These are phyloP conservation scores for Trichosporon sp. DNA, from an alignment of 1,284 basidiomycete genomes.

Conservation along the genomic window DNA sequence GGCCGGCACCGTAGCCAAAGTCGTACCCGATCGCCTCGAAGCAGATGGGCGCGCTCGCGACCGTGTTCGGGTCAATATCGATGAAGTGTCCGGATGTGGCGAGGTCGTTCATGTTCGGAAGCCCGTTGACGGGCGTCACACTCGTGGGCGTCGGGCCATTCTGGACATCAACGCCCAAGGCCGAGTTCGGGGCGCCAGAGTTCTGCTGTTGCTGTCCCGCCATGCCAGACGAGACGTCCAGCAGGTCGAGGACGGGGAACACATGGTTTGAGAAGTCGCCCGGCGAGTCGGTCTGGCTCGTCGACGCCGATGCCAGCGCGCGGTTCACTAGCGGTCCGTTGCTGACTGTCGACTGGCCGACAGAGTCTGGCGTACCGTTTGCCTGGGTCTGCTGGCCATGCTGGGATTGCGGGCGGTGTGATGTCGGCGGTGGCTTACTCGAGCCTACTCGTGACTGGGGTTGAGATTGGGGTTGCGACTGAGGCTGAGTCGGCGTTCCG, in stretches of 20 bases:
- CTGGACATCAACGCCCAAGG: slow-evolving; percentile 4
- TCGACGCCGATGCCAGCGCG: background rate
- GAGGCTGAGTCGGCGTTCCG: background rate
- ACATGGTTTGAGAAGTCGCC: slow-evolving; percentile 3
- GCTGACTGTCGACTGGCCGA: slow-evolving; percentile 3
- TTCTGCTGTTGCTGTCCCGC: background rate
- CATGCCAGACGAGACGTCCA: slow-evolving; percentile 8
- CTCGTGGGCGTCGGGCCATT: background rate
- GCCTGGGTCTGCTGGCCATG: slow-evolving; percentile 3
- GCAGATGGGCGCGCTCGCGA: slow-evolving; percentile 19
- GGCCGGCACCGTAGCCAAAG: slow-evolving; percentile 31
- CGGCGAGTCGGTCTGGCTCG: slow-evolving; percentile 11
- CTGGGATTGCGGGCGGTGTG: slow-evolving; percentile 5
- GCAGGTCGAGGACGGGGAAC: slow-evolving; percentile 16
- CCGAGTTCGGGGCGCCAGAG: slow-evolving; percentile 8
- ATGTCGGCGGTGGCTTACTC: slow-evolving; percentile 9
- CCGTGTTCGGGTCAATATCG: slow-evolving; percentile 16
- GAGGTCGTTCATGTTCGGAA: slow-evolving; percentile 14
- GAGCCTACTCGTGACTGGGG: slow-evolving; percentile 13
- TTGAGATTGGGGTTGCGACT: slow-evolving; percentile 11
- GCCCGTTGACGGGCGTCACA: background rate
- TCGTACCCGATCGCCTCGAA: slow-evolving; percentile 25
- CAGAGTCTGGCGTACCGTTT: background rate
- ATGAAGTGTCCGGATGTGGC: slow-evolving; percentile 7
- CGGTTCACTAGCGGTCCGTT: background rate